Evolutionary conservation across 176 grass and related monocot genomes (phyloP).

Genomic region (Rhynchospora breviuscula): DNA sequence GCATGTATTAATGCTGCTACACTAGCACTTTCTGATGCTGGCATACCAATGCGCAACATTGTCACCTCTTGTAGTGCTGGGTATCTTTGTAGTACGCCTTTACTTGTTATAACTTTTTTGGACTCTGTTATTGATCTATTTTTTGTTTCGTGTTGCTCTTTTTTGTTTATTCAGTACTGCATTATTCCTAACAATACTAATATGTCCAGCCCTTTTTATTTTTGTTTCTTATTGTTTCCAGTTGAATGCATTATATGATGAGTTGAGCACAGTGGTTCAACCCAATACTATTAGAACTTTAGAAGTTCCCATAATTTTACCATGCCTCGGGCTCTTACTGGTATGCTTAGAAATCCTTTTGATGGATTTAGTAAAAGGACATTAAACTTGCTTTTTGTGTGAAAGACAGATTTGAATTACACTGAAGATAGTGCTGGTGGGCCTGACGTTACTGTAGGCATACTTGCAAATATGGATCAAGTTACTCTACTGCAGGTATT

Average conservation of each 20-base stretch:
- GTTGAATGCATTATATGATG: neutral
- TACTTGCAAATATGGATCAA: conserved; percentile 92
- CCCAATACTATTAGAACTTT: too few relatives aligned
- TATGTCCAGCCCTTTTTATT: neutral
- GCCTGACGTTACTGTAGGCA: conserved; percentile 76
- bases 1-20: conserved; percentile 99
- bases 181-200: neutral
- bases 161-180: neutral
- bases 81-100: conserved; percentile 80
- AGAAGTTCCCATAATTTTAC: too few relatives aligned
- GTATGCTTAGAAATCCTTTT: neutral
- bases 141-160: neutral
- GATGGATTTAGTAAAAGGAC: neutral
- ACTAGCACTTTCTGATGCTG: conserved; percentile 85
- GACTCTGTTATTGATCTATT: neutral
- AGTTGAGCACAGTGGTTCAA: neutral
- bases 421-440: conserved; percentile 88
- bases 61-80: conserved; percentile 95
- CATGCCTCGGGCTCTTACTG: neutral
- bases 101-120: conserved; percentile 53
- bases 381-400: neutral
- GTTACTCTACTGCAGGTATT: conserved; percentile 90
- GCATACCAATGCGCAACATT: conserved; percentile 91
- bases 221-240: neutral
- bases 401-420: conserved; percentile 80